These are phyloP conservation scores for Fraxinus platypoda DNA, from an alignment of 305 asterid genomes.

Conservation along the genomic window DNA sequence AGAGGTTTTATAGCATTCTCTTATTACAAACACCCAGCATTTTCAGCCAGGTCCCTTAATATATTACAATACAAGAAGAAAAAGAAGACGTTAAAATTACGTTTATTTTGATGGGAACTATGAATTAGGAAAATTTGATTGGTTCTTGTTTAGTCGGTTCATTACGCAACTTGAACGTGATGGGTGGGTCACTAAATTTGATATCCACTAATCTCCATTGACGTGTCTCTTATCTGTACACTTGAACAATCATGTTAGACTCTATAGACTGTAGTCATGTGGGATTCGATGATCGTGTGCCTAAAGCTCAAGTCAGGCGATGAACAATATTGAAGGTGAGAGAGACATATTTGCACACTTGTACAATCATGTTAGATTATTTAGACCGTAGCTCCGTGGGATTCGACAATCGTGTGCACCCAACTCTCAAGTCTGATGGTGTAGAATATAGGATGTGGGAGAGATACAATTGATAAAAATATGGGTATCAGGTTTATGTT, in stretches of 20 bases:
- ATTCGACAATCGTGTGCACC: background rate
- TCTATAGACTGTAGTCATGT: background rate
- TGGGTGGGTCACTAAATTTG: background rate
- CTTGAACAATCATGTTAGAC: background rate
- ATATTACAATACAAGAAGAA: background rate
- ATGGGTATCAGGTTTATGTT: background rate
- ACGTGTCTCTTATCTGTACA: background rate
- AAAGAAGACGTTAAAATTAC: background rate
- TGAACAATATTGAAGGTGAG: background rate
- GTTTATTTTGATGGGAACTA: background rate
- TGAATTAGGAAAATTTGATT: background rate
- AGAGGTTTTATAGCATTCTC: background rate
- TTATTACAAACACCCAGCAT: background rate
- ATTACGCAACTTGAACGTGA: background rate
- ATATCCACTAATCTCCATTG: background rate
- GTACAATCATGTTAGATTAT: background rate
- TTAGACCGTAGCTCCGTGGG: background rate
- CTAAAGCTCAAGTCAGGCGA: background rate
- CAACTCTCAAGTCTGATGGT: background rate
- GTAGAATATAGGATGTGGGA: background rate
- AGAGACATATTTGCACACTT: background rate
- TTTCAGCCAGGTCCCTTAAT: background rate
- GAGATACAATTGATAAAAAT: background rate
- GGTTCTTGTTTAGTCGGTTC: background rate
- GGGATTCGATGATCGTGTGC: background rate